Base-by-base conservation (phyloP, 1,284 basidiomycete genomes). In the Mycosarcoma maydis region DNA sequence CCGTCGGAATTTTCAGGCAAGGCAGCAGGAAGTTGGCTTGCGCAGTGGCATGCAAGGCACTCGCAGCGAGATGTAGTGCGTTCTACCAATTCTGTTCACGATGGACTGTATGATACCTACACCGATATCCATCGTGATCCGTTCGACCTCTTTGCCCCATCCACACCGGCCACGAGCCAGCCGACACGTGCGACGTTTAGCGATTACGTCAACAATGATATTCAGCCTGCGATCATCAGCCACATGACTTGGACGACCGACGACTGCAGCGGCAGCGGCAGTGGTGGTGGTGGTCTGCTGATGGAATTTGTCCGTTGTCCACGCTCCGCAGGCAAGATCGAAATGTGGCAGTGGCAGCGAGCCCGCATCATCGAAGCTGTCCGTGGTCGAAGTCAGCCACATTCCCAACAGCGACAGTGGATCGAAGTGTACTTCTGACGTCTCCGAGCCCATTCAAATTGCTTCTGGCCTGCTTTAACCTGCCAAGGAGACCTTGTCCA, bases 391-490 rank as follows among this genome's bases (percentile, higher is more conserved):
- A 11, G 45, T 3, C 30, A 41, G 13, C 37, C 43, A 1, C 3
- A 6, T 9, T 16, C 57, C 2, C 30, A 32, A 20, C 46, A 41
- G 26, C 22, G 61, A n/a, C 16, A 16, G 3, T 71, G 68, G 68
- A 26, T 66, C 58, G 58, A 71, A 10, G 68, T 71, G 3, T 62
- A 44, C 45, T 67, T 71, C 48, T 71, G 36, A 11, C 9, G 11
- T 20, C 19, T 11, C 17, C 27, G 14, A 17, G n/a, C n/a, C 34
- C n/a, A n/a, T n/a, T n/a, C n/a, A n/a, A n/a, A n/a, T n/a, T 17
- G 14, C 34, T 23, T 24, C 26, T 29, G 22, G 14, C 9, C 24
- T 43, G 27, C 8, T 8, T 34, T 20, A 49, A 10, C 42, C 24
- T 1, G 43, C 23, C 5, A 68, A 36, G 19, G 54, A 51, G 13